phyloP scores from a whole-genome alignment of 192 early-diverging fungal genomes.

The Podila clonocystis region DNA sequence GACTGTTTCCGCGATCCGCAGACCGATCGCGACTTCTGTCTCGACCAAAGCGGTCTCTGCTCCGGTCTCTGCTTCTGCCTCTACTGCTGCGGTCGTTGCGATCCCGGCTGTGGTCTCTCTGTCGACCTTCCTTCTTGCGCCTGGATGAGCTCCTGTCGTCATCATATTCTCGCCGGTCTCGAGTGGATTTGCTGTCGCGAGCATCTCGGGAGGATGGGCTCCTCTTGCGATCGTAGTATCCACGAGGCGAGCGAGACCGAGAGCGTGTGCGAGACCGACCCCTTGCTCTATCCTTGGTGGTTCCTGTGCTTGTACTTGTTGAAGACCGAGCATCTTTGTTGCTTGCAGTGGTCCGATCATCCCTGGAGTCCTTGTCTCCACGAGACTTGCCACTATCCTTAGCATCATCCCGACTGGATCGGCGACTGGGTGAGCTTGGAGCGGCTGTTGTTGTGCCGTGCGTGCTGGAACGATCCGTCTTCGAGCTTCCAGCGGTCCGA shows the following conservation, averaged over 20 bases:
- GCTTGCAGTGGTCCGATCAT: constrained; percentile 3
- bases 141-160: constrained; percentile 27
- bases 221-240: constrained; percentile 38
- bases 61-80: constrained; percentile 31
- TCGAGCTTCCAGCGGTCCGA: constrained; percentile 5
- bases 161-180: constrained; percentile 43
- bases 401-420: constrained; percentile 13
- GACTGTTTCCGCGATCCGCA: constrained; percentile 23
- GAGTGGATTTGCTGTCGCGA: constrained; percentile 33
- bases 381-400: constrained; percentile 29
- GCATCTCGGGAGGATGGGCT: constrained; percentile 21
- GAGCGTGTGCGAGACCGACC: constrained; percentile 35
- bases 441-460: constrained; percentile 5
- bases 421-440: constrained; percentile 20
- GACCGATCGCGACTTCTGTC: constrained; percentile 26
- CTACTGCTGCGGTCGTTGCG: constrained; percentile 29
- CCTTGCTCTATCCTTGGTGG: constrained; percentile 26
- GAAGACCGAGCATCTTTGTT: neutral
- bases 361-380: constrained; percentile 27
- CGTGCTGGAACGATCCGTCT: constrained; percentile 17
- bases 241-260: constrained; percentile 38
- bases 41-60: constrained; percentile 37
- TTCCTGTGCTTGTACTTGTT: neutral
- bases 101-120: constrained; percentile 32
- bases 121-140: constrained; percentile 30